phyloP scores from a whole-genome alignment of 2,329 filamentous ascomycete species.

The Alternaria sp. region DNA sequence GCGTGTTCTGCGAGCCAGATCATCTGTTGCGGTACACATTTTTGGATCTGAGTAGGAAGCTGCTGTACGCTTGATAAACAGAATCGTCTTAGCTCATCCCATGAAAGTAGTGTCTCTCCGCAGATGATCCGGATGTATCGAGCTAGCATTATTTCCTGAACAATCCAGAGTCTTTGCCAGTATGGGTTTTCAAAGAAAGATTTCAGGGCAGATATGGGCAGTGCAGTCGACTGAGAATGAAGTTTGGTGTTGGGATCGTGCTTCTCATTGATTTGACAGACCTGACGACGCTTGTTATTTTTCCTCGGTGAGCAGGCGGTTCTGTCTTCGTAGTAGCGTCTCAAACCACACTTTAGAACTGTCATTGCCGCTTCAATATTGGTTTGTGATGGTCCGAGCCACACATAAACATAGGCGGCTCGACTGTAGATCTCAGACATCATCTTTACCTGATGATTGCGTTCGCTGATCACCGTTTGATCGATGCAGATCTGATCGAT shows the following conservation, averaged over 20 bases:
- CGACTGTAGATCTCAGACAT: conserved; percentile 9
- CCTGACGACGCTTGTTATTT: neutral
- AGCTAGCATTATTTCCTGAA: conserved; percentile 16
- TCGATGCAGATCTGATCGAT: conserved; percentile 12
- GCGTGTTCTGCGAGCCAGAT: neutral
- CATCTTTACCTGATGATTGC: conserved; percentile 13
- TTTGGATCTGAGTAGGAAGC: neutral
- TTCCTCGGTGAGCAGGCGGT: neutral
- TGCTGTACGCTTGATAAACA: neutral
- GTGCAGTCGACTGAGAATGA: neutral
- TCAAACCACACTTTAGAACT: neutral
- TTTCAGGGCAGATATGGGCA: neutral
- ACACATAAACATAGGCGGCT: conserved; percentile 8
- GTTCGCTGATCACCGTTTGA: conserved; percentile 4
- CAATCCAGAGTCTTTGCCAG: conserved; percentile 16
- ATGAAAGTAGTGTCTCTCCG: conserved; percentile 8
- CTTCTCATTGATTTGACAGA: neutral
- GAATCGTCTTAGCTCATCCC: conserved; percentile 12
- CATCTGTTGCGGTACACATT: conserved; percentile 2
- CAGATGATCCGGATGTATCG: conserved; percentile 13
- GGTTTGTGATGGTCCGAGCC: conserved; percentile 7
- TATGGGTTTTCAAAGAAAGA: conserved; percentile 10
- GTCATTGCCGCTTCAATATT: neutral
- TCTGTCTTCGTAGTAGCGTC: neutral
- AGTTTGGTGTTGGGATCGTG: neutral